Base-by-base conservation (phyloP, 1,139 yeast genomes). In the Hemisphaericaspora xylanilytica region DNA sequence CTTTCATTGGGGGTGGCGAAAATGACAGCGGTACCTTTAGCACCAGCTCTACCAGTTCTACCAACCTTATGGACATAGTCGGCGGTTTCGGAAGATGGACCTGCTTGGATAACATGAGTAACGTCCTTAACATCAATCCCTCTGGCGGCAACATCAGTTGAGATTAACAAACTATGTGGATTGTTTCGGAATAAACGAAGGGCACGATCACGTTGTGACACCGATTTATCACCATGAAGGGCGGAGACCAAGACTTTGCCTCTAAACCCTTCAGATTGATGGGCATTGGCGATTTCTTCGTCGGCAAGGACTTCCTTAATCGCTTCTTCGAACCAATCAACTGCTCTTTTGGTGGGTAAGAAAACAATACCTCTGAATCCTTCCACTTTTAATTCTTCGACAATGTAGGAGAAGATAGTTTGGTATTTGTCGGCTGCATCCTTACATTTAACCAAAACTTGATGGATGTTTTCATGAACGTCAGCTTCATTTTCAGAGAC, bases 61-160 rank as follows among this genome's bases (percentile, higher is more conserved):
- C 98, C 98, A 51, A 90, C 85, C 61, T 96, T 81, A 61, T 92
- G 98, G 38, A 90, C 80, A 58, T 90, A 90, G 47, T 85, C 84
- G 12, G 90, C 80, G 27, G 82, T 65, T 42, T 83, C 88, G 33
- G 73, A 64, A 47, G 94, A 87, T n/a, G 83, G 74, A 49, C 88
- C 83, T 42, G 85, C 61, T 65, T 89, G 96, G 53, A 85, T 67
- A 39, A 89, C 96, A 53, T 86, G 85, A 20, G 86, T 67, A 25
- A 92, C 94, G 51, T 79, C 80, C 36, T 89, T 90, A 73, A 89
- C 85, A 67, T 89, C 96, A 81, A 92, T 81, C 53, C 98, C 97
- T 67, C 97, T 81, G 3, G 97, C 97, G 47, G 92, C 95, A 40
- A 92, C 97, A 63, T 90, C 96, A 2, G 96, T 87, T 33, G 95